phyloP scores from a whole-genome alignment of 2,329 filamentous ascomycete species.

The Colletotrichum sp. region DNA sequence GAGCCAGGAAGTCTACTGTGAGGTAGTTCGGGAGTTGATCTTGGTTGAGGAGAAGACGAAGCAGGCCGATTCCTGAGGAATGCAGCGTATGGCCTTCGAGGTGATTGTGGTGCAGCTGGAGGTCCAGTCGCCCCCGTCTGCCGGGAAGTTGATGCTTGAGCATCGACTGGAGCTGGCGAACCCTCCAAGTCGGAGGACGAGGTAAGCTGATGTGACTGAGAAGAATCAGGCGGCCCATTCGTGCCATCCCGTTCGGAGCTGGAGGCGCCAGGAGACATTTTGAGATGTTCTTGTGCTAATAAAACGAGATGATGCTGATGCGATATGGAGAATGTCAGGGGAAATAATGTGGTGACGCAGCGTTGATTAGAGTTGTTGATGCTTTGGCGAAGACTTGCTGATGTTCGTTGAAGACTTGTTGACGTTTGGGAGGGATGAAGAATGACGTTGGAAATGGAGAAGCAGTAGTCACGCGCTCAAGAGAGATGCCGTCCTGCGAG shows the following conservation, averaged over 20 bases:
- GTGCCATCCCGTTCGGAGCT: background rate
- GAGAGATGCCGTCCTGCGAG: background rate
- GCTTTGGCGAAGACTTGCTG: background rate
- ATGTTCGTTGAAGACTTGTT: background rate
- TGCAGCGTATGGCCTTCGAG: background rate
- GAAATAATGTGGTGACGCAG: background rate
- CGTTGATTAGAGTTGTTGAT: background rate
- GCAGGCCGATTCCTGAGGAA: background rate
- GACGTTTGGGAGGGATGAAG: rapidly evolving
- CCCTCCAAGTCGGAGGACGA: background rate
- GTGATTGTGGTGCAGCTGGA: background rate
- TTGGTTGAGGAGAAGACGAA: background rate
- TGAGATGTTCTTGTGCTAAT: background rate
- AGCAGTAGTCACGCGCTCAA: background rate
- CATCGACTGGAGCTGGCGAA: background rate
- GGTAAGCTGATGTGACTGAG: background rate
- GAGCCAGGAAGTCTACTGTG: background rate
- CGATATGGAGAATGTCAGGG: background rate
- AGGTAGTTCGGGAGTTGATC: background rate
- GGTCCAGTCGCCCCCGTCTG: background rate
- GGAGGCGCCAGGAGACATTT: background rate
- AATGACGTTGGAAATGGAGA: background rate
- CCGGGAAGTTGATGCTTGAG: background rate
- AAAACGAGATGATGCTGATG: background rate
- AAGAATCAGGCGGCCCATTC: background rate